phyloP scores from a whole-genome alignment of 345 rosid genomes.

The Acer yangbiense region DNA sequence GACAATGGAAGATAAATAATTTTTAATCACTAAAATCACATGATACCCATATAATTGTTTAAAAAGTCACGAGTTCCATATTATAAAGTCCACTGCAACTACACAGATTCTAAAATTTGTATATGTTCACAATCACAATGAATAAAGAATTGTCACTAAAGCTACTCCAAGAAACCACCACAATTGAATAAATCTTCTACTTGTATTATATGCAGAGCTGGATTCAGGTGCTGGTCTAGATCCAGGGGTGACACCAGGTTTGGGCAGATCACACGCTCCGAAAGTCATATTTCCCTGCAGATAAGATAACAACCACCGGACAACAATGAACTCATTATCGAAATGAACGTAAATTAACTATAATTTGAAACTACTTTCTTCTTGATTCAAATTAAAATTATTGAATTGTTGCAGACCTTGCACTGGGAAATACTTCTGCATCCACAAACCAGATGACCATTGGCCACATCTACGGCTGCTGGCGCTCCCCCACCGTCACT shows the following conservation, averaged over 20 bases:
- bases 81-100: neutral
- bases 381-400: neutral
- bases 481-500: slow-evolving; percentile 93
- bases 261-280: slow-evolving; percentile 42
- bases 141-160: slow-evolving; percentile 19
- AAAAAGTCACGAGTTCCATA: neutral
- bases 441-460: slow-evolving; percentile 80
- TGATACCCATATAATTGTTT: no score
- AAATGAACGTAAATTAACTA: no score
- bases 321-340: neutral
- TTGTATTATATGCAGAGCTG: slow-evolving; percentile 33
- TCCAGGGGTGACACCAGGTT: slow-evolving; percentile 26
- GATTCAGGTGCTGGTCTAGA: slow-evolving; percentile 22
- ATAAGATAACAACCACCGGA: neutral
- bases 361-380: neutral
- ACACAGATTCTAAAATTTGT: neutral
- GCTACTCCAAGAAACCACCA: slow-evolving; percentile 22
- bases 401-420: slow-evolving; percentile 46
- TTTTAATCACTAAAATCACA: no score
- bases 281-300: slow-evolving; percentile 53
- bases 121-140: slow-evolving; percentile 3
- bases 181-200: slow-evolving; percentile 14
- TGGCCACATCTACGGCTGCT: slow-evolving; percentile 62
- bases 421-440: slow-evolving; percentile 62
- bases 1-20: no score